Conservation (phyloP, 768 basidiomycete genomes). For the button mushroom (Agaricus bisporus) region DNA sequence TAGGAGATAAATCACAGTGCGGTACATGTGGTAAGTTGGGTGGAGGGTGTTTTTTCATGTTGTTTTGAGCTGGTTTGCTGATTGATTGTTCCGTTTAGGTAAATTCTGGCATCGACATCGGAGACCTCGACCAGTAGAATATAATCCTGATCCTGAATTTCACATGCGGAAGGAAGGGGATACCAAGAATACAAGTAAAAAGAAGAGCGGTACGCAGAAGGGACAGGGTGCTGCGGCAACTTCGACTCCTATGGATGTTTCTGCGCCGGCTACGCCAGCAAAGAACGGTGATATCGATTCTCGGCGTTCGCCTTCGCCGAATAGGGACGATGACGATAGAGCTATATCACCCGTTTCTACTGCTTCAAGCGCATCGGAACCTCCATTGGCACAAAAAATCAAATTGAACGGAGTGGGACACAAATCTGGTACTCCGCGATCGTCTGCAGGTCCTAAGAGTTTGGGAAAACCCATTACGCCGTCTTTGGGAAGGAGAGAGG, state of each 20-base stretch:
- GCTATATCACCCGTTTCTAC: constrained; percentile 67
- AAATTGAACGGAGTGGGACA: constrained; percentile 50
- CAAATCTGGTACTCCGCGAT: constrained; percentile 16
- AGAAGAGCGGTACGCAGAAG: constrained; percentile 52
- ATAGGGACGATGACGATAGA: constrained; percentile 44
- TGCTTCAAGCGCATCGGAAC: constrained; percentile 67
- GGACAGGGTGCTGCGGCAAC: constrained; percentile 45
- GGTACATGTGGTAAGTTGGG: constrained; percentile 76
- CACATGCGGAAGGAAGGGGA: constrained; percentile 61
- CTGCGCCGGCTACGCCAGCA: constrained; percentile 33
- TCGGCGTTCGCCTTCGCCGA: constrained; percentile 19
- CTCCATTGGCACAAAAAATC: constrained; percentile 63
- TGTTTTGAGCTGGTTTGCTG: constrained; percentile 1
- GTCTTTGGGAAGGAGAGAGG: constrained; percentile 1
- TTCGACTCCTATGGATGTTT: constrained; percentile 27
- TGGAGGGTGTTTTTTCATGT: constrained; percentile 3
- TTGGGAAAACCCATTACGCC: constrained; percentile 9
- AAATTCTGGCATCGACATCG: constrained; percentile 90
- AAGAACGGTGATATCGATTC: constrained; percentile 36
- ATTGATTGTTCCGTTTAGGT: constrained; percentile 36
- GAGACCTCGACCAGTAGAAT: constrained; percentile 73
- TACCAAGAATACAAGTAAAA: constrained; percentile 37
- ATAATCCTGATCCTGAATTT: constrained; percentile 68
- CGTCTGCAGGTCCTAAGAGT: constrained; percentile 5
- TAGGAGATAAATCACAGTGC: constrained; percentile 88